Percentiles rank a stretch among this genome's conserved stretches.
Evolutionary conservation across 805 yeast genomes (phyloP).

Genomic region (Suhomyces faveliae): DNA sequence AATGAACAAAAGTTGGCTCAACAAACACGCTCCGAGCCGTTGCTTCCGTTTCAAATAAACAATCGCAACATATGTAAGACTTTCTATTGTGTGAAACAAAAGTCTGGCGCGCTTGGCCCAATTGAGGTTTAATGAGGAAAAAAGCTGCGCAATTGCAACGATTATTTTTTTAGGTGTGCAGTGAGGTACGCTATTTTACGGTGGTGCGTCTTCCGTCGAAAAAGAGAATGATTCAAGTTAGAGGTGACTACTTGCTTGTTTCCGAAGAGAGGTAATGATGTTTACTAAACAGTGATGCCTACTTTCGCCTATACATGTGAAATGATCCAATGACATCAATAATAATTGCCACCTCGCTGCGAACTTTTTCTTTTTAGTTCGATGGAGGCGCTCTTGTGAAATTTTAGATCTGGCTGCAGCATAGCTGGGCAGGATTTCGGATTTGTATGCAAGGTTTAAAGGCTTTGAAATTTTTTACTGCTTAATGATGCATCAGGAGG

Average conservation of each 20-base stretch:
- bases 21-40: not conserved
- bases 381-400: not conserved
- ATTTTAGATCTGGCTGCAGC: not conserved
- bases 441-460: not conserved
- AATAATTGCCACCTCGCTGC: no score
- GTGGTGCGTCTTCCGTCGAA: not conserved
- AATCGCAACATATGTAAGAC: not conserved
- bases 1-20: no score
- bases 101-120: not conserved
- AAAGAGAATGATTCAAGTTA: not conserved
- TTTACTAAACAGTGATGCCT: not conserved
- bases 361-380: not conserved
- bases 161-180: not conserved
- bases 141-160: not conserved
- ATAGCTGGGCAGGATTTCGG: not conserved
- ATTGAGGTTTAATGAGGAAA: not conserved
- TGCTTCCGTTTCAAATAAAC: not conserved
- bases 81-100: constrained; percentile 1
- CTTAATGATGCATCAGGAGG: not conserved
- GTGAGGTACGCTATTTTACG: not conserved
- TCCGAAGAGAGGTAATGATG: not conserved
- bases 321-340: no score
- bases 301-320: not conserved
- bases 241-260: not conserved
- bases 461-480: not conserved